Conservation (phyloP, 768 basidiomycete species). For the Mycena polygramma region DNA sequence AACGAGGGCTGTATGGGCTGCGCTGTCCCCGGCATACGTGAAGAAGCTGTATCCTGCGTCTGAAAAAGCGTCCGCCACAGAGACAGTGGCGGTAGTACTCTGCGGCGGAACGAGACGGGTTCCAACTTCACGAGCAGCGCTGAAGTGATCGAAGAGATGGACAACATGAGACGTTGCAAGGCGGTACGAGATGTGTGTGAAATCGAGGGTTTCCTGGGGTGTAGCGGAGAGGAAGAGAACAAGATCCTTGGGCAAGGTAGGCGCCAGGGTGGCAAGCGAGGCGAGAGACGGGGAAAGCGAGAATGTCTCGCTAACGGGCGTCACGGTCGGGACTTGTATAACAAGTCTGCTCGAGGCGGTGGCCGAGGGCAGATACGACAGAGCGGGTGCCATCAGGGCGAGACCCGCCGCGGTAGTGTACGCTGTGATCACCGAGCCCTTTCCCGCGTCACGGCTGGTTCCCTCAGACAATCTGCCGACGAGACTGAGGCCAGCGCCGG, state of each 20-base stretch:
- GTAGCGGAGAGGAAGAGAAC: constrained; percentile 87
- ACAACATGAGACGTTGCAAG: constrained; percentile 77
- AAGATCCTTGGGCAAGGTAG: constrained; percentile 73
- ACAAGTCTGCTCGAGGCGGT: constrained; percentile 76
- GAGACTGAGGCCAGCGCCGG: constrained; percentile 86
- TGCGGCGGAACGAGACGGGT: constrained; percentile 60
- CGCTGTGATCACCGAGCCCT: constrained; percentile 75
- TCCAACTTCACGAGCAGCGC: constrained; percentile 81
- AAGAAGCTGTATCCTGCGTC: constrained; percentile 80
- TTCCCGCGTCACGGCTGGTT: constrained; percentile 75
- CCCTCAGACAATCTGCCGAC: constrained; percentile 86
- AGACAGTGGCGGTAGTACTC: constrained; percentile 44
- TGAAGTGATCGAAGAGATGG: constrained; percentile 92
- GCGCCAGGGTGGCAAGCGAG: constrained; percentile 69
- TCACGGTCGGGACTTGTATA: constrained; percentile 85
- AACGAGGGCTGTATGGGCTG: constrained; percentile 77
- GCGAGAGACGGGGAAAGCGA: constrained; percentile 84
- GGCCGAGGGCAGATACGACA: constrained; percentile 78
- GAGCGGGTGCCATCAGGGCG: constrained; percentile 83
- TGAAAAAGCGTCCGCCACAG: constrained; percentile 64
- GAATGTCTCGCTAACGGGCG: constrained; percentile 73
- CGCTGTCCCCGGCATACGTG: constrained; percentile 76
- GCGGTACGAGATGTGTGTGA: constrained; percentile 82
- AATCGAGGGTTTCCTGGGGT: constrained; percentile 84
- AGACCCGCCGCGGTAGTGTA: constrained; percentile 90